Conservation (phyloP, 2,329 filamentous ascomycete species). For the Rutstroemia sp. region DNA sequence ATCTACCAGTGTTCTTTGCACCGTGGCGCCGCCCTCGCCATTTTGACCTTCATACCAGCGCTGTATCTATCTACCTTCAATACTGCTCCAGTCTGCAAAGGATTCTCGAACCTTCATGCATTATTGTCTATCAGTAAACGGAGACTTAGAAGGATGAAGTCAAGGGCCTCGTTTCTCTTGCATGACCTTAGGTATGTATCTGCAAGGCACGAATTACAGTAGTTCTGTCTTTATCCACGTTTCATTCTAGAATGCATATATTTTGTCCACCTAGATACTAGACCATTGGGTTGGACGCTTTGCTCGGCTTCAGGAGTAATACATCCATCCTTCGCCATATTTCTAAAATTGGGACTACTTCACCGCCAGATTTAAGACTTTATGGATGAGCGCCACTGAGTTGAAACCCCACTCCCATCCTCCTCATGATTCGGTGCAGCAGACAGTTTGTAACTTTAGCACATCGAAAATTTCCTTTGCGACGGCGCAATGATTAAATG, state of each 20-base stretch:
- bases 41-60: too few species aligned
- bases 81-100: too few species aligned
- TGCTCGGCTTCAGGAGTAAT: neutral
- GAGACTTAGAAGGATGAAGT: too few species aligned
- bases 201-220: neutral
- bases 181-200: neutral
- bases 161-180: too few species aligned
- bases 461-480: too few species aligned
- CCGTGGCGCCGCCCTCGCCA: too few species aligned
- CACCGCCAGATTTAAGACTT: slow-evolving; percentile 3
- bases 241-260: neutral
- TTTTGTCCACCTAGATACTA: neutral
- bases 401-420: slow-evolving; percentile 3
- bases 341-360: neutral
- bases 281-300: neutral
- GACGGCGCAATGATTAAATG: neutral
- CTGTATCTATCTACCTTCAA: too few species aligned
- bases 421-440: neutral
- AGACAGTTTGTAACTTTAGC: too few species aligned
- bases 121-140: too few species aligned
- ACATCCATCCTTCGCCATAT: neutral
- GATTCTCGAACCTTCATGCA: too few species aligned
- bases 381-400: neutral
- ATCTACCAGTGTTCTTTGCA: too few species aligned
- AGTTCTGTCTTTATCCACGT: neutral